These are phyloP conservation scores for Codiaeum variegatum DNA, from an alignment of 441 rosid species.

Conservation along the genomic window DNA sequence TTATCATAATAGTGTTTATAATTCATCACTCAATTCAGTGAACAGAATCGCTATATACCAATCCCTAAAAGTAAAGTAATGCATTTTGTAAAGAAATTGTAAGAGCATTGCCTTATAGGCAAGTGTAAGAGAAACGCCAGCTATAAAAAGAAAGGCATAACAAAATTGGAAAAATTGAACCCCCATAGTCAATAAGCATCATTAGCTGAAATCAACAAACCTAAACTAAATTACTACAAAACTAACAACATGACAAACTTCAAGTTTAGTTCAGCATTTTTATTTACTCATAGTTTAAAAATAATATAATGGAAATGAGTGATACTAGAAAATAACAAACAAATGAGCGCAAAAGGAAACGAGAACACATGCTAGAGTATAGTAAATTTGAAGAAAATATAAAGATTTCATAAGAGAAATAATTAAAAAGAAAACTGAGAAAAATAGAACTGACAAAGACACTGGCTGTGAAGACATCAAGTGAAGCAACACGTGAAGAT, in stretches of 20 bases:
- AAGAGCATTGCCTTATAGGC: conserved; percentile 24
- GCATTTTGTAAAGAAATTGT: background rate
- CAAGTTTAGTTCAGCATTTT: too few relatives aligned
- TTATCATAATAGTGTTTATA: too few relatives aligned
- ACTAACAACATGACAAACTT: too few relatives aligned
- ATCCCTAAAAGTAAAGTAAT: background rate
- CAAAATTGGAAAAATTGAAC: conserved; percentile 31
- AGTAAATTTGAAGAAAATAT: background rate
- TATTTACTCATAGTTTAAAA: background rate
- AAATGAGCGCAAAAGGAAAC: background rate
- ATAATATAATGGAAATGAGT: background rate
- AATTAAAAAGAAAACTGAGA: background rate
- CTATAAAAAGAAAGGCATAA: conserved; percentile 34
- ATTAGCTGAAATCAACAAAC: conserved; percentile 23
- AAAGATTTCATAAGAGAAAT: background rate
- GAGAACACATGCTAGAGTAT: background rate
- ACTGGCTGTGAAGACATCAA: conserved; percentile 29
- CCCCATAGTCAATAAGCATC: conserved; percentile 34
- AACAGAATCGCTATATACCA: background rate
- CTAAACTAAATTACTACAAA: too few relatives aligned
- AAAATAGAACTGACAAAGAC: conserved; percentile 21
- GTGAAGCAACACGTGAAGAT: conserved; percentile 24
- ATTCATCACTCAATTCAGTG: too few relatives aligned
- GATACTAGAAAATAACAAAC: background rate
- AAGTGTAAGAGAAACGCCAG: conserved; percentile 33